Percentiles rank a stretch among this genome's conserved stretches.
These are phyloP conservation scores for Thamnidium elegans DNA, from an alignment of 192 early-diverging fungal genomes.

Conservation along the genomic window DNA sequence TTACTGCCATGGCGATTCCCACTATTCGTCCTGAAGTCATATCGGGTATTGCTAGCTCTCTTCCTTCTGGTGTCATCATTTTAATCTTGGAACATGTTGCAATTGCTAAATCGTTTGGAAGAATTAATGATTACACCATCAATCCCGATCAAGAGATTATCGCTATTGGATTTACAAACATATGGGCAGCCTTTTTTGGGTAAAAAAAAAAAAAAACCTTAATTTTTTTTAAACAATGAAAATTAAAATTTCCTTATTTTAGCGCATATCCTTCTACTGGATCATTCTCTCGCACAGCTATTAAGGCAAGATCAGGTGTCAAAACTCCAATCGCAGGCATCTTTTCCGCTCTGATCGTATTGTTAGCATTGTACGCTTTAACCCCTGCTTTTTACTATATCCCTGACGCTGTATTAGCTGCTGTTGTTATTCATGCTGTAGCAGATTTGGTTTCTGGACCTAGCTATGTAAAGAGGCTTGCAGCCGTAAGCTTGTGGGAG, in stretches of 20 bases:
- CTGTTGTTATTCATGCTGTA: conserved; percentile 90
- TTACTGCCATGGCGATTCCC: conserved; percentile 61
- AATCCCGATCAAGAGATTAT: conserved; percentile 87
- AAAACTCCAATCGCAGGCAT: conserved; percentile 79
- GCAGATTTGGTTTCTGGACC: conserved; percentile 71
- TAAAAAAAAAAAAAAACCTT: conserved; percentile 1
- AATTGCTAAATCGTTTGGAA: conserved; percentile 87
- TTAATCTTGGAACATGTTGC: conserved; percentile 90
- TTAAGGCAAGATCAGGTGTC: conserved; percentile 89
- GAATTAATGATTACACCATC: conserved; percentile 80
- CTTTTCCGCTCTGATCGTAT: conserved; percentile 76
- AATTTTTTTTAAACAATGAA: conserved; percentile 2
- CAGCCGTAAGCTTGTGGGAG: conserved; percentile 51
- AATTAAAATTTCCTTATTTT: background rate
- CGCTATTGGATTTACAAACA: conserved; percentile 86
- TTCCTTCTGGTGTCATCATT: conserved; percentile 71
- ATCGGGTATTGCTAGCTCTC: conserved; percentile 50
- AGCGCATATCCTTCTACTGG: conserved; percentile 85
- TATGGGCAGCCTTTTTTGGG: conserved; percentile 84
- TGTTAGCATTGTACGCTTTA: conserved; percentile 79
- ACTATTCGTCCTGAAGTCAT: conserved; percentile 50
- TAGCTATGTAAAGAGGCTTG: conserved; percentile 58
- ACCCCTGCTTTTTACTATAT: conserved; percentile 89
- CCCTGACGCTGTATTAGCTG: conserved; percentile 74
- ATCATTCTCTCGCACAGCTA: conserved; percentile 92